A percentile compares a stretch with the other conserved stretches of the same genome.
phyloP scores from a whole-genome alignment of 164 flowering plant species.

The Chloranthus sessilifolius region DNA sequence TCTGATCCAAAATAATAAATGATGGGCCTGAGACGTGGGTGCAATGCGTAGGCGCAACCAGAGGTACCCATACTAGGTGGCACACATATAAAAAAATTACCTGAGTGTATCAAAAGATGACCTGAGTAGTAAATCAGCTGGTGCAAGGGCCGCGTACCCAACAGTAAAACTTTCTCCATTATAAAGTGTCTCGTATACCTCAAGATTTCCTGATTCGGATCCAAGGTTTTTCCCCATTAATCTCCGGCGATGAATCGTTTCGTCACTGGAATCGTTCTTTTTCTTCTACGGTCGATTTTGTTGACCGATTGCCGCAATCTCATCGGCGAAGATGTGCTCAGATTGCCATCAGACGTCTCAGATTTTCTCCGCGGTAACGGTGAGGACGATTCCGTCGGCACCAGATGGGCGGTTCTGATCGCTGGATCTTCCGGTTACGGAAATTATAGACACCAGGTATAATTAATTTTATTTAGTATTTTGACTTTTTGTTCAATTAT shows the following conservation, averaged over 20 bases:
- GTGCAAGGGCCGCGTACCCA: too few relatives aligned
- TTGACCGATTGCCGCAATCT: background rate
- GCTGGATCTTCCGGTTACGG: constrained; percentile 74
- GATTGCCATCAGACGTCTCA: constrained; percentile 12
- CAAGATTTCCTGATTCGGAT: too few relatives aligned
- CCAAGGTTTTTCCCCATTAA: too few relatives aligned
- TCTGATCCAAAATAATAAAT: too few relatives aligned
- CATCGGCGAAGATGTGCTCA: background rate
- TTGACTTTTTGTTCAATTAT: background rate
- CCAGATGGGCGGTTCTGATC: constrained; percentile 72
- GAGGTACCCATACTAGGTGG: too few relatives aligned
- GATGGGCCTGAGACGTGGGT: too few relatives aligned
- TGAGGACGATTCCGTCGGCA: constrained; percentile 36
- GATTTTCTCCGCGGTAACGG: background rate
- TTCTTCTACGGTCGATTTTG: background rate
- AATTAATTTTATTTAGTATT: background rate
- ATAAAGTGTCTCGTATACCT: too few relatives aligned
- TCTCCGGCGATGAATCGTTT: background rate
- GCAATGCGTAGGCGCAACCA: too few relatives aligned
- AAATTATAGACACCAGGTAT: constrained; percentile 81
- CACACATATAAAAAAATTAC: too few relatives aligned
- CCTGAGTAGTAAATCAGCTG: too few relatives aligned
- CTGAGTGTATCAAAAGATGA: too few relatives aligned
- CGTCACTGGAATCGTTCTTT: background rate
- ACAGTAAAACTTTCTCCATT: too few relatives aligned